Evolutionary conservation across 2,329 filamentous ascomycete species (phyloP), one percentile per base, ranked within the genome.

Genomic region (Sporothrix brunneoviolacea): DNA sequence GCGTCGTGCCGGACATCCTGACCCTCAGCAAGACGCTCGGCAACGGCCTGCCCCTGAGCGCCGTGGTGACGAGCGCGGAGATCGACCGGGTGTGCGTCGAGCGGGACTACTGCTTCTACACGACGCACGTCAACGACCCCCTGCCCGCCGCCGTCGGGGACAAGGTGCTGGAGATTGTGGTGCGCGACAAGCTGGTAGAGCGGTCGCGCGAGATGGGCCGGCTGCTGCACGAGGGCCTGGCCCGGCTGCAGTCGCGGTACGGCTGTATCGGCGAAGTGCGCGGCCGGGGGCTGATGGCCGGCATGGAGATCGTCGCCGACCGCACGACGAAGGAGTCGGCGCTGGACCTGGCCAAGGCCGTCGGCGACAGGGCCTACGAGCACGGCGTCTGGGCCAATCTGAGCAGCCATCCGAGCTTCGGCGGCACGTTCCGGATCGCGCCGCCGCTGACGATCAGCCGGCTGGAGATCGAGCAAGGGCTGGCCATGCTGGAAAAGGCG

Each of bases 41-140:
- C 27, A 21, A 18, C 57, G 79, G 80, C 0, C 64, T 84, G 0
- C 79, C 81, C 1, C 65, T 84, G 4, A 74, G 72, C 43, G 74
- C 80, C 0, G 77, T 84, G 1, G 67, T 77, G 2, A 82, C 80
- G 0, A 77, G 71, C 38, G 66, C 70, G 4, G 67, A 72, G 28
- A 79, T 84, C 40, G 77, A 74, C 37, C 61, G 64, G 3, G 68
- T 69, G 2, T 75, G 72, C 32, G 62, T 64, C 13, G 71, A 78
- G 19, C 65, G 67, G 3, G 73, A 70, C 22, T 83, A 72, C 56
- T 66, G 77, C 19, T 83, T 77, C 58, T 75, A 78, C 56, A 83
- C 79, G 0, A 84, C 80, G 0, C 81, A 83, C 55, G 63, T 82
- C 42, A 82, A 83, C 55, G 80, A 84, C 55, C 79, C 80, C 0